Evolutionary conservation across 164 flowering plant genomes (phyloP).

Genomic region (Tetracentron sinense): DNA sequence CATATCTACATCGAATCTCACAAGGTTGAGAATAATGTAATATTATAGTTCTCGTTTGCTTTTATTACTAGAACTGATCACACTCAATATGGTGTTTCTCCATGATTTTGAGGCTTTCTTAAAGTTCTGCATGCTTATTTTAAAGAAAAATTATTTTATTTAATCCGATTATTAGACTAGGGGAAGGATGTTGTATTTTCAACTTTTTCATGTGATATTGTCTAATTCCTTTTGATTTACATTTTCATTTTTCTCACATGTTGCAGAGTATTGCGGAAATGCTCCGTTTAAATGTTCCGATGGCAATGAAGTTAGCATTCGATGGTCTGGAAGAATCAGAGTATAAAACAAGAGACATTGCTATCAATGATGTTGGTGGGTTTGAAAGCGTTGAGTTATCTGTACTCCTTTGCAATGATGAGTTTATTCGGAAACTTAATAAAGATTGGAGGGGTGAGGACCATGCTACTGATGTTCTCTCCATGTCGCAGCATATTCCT

Average conservation of each 20-base stretch:
- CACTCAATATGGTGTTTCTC: too few species aligned
- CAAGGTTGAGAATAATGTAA: too few species aligned
- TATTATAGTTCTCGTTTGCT: background rate
- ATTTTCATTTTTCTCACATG: background rate
- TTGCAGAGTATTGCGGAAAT: slow-evolving; percentile 81
- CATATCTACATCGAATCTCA: too few species aligned
- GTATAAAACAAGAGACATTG: slow-evolving; percentile 71
- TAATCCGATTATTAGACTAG: background rate
- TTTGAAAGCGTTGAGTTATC: slow-evolving; percentile 80
- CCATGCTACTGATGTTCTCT: slow-evolving; percentile 94
- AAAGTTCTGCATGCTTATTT: too few species aligned
- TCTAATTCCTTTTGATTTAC: slow-evolving; percentile 1
- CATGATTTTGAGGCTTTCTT: too few species aligned
- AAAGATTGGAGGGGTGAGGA: slow-evolving; percentile 97
- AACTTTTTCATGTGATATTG: slow-evolving; percentile 3
- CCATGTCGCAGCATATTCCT: slow-evolving; percentile 91
- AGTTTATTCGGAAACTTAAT: slow-evolving; percentile 77
- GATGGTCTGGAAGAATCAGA: slow-evolving; percentile 65
- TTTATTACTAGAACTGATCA: too few species aligned
- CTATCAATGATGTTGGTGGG: slow-evolving; percentile 72
- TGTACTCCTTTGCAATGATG: slow-evolving; percentile 86
- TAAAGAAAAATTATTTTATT: background rate
- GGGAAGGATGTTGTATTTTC: background rate
- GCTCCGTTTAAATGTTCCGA: slow-evolving; percentile 79
- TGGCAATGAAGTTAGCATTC: slow-evolving; percentile 86